Percentiles rank a stretch among this genome's conserved stretches.
phyloP scores from a whole-genome alignment of 1,139 yeast species.

The Fermentozyma sake region DNA sequence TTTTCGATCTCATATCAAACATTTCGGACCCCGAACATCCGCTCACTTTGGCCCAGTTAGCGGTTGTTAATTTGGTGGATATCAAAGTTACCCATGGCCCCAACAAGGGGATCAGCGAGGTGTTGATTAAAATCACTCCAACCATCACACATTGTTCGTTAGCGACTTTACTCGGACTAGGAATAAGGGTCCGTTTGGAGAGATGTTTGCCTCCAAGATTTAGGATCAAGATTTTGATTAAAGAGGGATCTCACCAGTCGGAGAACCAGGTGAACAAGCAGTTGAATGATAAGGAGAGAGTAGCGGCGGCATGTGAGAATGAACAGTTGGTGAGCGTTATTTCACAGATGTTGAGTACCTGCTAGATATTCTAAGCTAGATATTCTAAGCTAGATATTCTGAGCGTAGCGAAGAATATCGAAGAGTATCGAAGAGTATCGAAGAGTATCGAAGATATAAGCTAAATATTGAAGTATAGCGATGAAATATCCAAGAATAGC shows the following conservation, averaged over 20 bases:
- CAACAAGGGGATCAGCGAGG: constrained; percentile 42
- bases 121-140: constrained; percentile 84
- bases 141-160: constrained; percentile 96
- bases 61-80: constrained; percentile 85
- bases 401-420: too few species aligned
- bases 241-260: constrained; percentile 93
- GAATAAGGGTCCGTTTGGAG: constrained; percentile 87
- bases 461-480: too few species aligned
- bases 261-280: constrained; percentile 96
- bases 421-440: too few species aligned
- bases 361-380: too few species aligned
- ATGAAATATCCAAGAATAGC: too few species aligned
- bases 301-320: constrained; percentile 98
- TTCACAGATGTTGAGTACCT: constrained; percentile 85
- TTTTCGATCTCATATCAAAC: constrained; percentile 66
- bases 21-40: constrained; percentile 99
- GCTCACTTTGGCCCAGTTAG: constrained; percentile 85
- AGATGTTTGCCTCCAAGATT: constrained; percentile 83
- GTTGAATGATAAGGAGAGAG: constrained; percentile 94
- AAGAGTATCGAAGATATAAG: too few species aligned
- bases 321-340: constrained; percentile 86
- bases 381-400: too few species aligned
- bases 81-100: constrained; percentile 63
- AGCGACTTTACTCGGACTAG: constrained; percentile 93
- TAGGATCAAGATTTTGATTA: constrained; percentile 73